Conservation (phyloP, 2,329 filamentous ascomycete genomes). For the Aspergillus intermedius region DNA sequence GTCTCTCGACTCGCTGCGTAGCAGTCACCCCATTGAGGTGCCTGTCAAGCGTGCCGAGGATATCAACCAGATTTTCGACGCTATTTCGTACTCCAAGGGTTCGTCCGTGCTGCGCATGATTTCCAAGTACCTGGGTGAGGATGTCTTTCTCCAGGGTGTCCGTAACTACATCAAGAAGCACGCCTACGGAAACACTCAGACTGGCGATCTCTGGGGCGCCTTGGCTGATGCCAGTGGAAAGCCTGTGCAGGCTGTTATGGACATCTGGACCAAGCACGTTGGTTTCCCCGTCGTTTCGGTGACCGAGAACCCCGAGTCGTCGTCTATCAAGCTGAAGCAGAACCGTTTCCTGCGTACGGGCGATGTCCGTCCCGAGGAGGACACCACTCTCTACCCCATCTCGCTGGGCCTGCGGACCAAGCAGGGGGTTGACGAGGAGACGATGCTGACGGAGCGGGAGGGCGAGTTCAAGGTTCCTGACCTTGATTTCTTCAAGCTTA, state of each 20-base stretch:
- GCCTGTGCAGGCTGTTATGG: conserved; percentile 82
- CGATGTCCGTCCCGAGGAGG: conserved; percentile 89
- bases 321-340: conserved; percentile 79
- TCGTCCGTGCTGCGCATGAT: conserved; percentile 97
- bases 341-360: conserved; percentile 91
- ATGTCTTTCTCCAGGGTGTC: conserved; percentile 86
- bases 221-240: conserved; percentile 85
- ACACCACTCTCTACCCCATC: conserved; percentile 79
- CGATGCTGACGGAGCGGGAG: conserved; percentile 68
- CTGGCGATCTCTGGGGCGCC: conserved; percentile 82
- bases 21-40: conserved; percentile 93
- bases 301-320: conserved; percentile 63
- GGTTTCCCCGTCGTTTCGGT: conserved; percentile 88
- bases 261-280: conserved; percentile 94
- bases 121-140: conserved; percentile 88
- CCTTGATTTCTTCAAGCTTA: conserved; percentile 90
- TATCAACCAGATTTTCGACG: conserved; percentile 97
- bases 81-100: conserved; percentile 95
- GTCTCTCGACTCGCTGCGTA: conserved; percentile 80
- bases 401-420: conserved; percentile 81
- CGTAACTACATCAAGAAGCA: conserved; percentile 90
- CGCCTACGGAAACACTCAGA: conserved; percentile 91
- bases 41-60: conserved; percentile 92
- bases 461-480: conserved; percentile 68
- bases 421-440: conserved; percentile 69